Conservation (phyloP, 768 basidiomycete genomes). For the Auricularia auricula-judae region DNA sequence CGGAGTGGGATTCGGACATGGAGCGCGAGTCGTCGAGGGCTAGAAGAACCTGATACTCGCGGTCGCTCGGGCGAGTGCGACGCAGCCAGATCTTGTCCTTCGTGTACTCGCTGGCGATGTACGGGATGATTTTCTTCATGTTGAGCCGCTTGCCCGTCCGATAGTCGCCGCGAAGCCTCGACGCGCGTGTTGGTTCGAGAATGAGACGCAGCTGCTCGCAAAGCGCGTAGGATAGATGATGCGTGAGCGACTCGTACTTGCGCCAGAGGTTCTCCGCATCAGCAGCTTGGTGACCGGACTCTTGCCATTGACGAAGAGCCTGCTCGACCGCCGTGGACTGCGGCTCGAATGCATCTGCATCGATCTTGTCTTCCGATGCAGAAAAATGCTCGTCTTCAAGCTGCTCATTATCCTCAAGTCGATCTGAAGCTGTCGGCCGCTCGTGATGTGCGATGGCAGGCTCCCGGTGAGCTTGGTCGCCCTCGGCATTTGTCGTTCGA, state of each 20-base stretch:
- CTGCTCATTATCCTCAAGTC: constrained; percentile 14
- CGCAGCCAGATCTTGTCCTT: constrained; percentile 99
- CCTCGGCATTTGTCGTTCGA: neutral
- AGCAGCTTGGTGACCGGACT: constrained; percentile 40
- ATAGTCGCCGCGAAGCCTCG: constrained; percentile 91
- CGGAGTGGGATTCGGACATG: constrained; percentile 87
- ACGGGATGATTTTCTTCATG: constrained; percentile 97
- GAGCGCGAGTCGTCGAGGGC: constrained; percentile 94
- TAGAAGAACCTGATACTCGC: constrained; percentile 92
- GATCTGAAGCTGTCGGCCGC: neutral
- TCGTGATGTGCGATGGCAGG: neutral
- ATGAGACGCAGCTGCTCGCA: constrained; percentile 97
- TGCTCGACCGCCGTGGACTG: constrained; percentile 31
- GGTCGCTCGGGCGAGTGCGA: constrained; percentile 82
- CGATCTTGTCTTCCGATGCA: constrained; percentile 19
- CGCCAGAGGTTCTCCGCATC: constrained; percentile 79
- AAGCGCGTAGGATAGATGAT: constrained; percentile 80
- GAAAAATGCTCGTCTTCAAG: constrained; percentile 46
- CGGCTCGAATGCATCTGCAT: constrained; percentile 16
- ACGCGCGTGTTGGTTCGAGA: constrained; percentile 88
- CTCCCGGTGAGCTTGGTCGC: neutral
- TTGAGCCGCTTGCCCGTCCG: constrained; percentile 95
- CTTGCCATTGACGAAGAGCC: constrained; percentile 51
- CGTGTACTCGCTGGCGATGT: constrained; percentile 97
- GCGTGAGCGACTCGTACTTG: constrained; percentile 80